Base-by-base conservation (phyloP, 2,329 filamentous ascomycete genomes). In the Cytospora piceae region DNA sequence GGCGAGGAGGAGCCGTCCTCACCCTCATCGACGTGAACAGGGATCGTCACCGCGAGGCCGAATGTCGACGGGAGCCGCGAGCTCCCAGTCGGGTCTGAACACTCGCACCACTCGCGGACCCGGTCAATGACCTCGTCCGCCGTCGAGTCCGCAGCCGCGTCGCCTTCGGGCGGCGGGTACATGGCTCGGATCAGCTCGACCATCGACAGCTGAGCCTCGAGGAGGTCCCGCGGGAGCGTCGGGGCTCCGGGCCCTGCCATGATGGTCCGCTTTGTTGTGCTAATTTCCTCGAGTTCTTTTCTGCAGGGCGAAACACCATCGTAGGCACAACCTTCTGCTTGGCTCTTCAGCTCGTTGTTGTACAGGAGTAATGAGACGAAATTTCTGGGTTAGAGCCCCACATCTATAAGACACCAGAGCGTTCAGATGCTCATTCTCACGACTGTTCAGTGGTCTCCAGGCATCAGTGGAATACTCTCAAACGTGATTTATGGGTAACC, bases 181-280 rank as follows among this genome's bases (percentile, higher is more conserved):
- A 67, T 67, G 8, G 66, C 66, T 22, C 42, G 55, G 37, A 67
- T 65, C 34, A 67, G 49, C 20, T 67, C 66, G 5, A 67, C 58
- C 58, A 67, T 65, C 9, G 66, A 65, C 22, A 67, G 46, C 37
- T 67, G 66, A 46, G 66, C 64, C 34, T 67, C 66, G 2, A 67
- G 31, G 49, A 67, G 58, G 31, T 65, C 66, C 58, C 17, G 9
- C 1, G 66, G 58, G 31, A 67, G 55, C 24, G 51, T 51, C 1
- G n/a, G 34, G 1, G 24, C 24, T 27, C 9, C 22, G 12, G 24
- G 27, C 17, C 24, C 57, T 17, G 46, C 54, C 65, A 67, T 67
- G 24, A 12, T 51, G 12, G 70, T 61, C 15, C 74, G 69, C 63
- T 73, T 78, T 11, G 9, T 51, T 57, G 3, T 27, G n/a, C 29